Base-by-base conservation (phyloP, 2,329 filamentous ascomycete genomes). In the Trichoderma brevicompactum region DNA sequence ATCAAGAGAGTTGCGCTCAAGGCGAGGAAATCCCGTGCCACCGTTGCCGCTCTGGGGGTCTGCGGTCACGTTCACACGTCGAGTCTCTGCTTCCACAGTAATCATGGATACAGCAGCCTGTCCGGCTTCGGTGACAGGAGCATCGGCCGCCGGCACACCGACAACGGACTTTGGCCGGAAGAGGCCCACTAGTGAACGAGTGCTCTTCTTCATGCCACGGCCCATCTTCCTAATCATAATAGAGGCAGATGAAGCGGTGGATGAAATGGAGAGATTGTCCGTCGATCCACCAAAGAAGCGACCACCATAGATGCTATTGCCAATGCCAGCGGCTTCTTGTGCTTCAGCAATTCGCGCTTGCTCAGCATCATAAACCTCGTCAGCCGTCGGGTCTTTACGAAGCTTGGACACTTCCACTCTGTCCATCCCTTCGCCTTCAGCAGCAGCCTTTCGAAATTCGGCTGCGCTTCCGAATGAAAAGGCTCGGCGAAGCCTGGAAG, bases 201-300 rank as follows among this genome's bases (percentile, higher is more conserved):
- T 91, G 59, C 92, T 90, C 79, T 95, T 96, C 85, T 97, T 98
- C 88, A 98, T 91, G n/a, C 94, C 94, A 69, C 93, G 92, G 64
- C 95, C 95, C 95, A 99, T 99, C 81, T 99, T 99, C 61, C 95
- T 89, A 70, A 99, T 91, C 92, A 96, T 96, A 72, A 96, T 88
- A 36, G 92, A 96, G 40, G 92, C 92, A 19, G 92, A 96, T 7
- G 92, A 96, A 19, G 92, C 92, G 9, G 92, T 96, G 4, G 92
- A 96, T 1, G 92, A 94, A 69, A 96, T 92, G 13, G 92, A 96
- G 50, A 99, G 79, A 71, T 98, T 98, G 78, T 99, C 95, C 0
- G 92, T 98, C 5, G 95, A 99, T 13, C 92, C 87, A 13, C 92
- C 87, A 75, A 98, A 97, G 69, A 94, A 86, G 69, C 90, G 90